Base-by-base conservation (phyloP, 768 basidiomycete genomes). In the Vararia minispora region DNA sequence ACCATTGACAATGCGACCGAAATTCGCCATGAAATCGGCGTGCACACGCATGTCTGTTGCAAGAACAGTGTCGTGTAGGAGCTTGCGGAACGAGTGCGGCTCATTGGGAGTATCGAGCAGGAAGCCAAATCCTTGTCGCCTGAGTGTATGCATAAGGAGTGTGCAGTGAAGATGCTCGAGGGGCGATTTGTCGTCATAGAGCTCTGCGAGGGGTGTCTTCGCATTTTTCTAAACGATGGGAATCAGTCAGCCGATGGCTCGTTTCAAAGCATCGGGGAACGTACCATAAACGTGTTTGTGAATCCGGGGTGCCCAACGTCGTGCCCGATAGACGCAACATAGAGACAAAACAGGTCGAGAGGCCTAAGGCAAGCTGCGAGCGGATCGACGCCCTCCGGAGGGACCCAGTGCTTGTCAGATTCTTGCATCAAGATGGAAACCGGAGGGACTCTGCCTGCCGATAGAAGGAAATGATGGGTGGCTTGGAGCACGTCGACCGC, bases 301-400 rank as follows among this genome's bases (percentile, higher is more conserved):
- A 98, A 73, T 1, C 95, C 95, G 0, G 95, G 95, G 60, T 99
- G 95, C 0, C 89, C 94, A 13, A 89, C 91, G 57, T 99, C 95
- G 54, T 99, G 95, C 0, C 95, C 95, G 50, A 99, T 89, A 28
- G 92, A 92, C 1, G 88, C 90, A 39, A 99, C 66, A 50, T 82
- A 83, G 11, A 97, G 59, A 2, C 84, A 74, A 50, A 98, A 82
- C 11, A 97, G 60, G 52, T 97, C 92, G 38, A 73, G 68, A 16
- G 76, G 73, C 1, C 60, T 65, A 11, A 84, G 64, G 36, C 60
- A 63, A 8, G 49, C 41, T 5, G 56, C 35, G 5, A 52, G 45
- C 3, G 52, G 46, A 13, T n/a, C n/a, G n/a, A n/a, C n/a, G n/a
- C n/a, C n/a, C n/a, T n/a, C n/a, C n/a, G n/a, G n/a, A n/a, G n/a